Evolutionary conservation across 495 filamentous ascomycete genomes (phyloP).

Genomic region (Podospora australis): DNA sequence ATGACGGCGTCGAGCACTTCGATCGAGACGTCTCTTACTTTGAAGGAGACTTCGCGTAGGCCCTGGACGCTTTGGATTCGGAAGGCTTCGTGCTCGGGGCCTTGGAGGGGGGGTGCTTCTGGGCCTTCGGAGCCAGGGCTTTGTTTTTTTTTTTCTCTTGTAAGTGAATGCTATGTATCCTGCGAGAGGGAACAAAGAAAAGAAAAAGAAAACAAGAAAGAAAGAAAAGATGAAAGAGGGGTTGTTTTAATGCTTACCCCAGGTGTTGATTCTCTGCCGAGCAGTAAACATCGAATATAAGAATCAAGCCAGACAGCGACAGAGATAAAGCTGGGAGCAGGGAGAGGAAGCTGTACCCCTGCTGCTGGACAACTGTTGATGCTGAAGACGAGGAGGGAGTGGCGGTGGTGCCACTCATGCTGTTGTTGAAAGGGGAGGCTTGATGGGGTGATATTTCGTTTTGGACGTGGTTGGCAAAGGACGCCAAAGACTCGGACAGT

Average conservation of each 20-base stretch:
- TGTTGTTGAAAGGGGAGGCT: not conserved
- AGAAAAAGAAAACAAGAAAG: not conserved
- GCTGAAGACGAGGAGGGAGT: not conserved
- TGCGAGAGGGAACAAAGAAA: not conserved
- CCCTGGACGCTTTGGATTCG: constrained; percentile 12
- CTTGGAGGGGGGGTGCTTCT: not conserved
- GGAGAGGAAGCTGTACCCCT: constrained; percentile 1
- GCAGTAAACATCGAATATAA: constrained; percentile 19
- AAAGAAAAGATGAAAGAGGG: not conserved
- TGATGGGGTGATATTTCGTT: not conserved
- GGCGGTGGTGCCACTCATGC: not conserved
- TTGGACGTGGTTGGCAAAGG: constrained; percentile 12
- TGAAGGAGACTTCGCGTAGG: constrained; percentile 7
- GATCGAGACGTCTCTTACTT: constrained; percentile 10
- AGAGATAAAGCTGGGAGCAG: constrained; percentile 12
- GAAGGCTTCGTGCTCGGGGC: constrained; percentile 1
- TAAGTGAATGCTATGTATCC: not conserved
- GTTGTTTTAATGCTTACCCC: too few relatives aligned
- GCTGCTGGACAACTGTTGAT: not conserved
- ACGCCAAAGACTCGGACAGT: constrained; percentile 10
- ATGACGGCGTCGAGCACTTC: constrained; percentile 16
- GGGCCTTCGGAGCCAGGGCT: too few relatives aligned
- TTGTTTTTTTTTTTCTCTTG: too few relatives aligned
- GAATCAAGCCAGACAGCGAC: constrained; percentile 13
- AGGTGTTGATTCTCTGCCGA: constrained; percentile 22